These are phyloP conservation scores for Paspalum vaginatum DNA, from an alignment of 176 grass and related monocot genomes.

Conservation along the genomic window DNA sequence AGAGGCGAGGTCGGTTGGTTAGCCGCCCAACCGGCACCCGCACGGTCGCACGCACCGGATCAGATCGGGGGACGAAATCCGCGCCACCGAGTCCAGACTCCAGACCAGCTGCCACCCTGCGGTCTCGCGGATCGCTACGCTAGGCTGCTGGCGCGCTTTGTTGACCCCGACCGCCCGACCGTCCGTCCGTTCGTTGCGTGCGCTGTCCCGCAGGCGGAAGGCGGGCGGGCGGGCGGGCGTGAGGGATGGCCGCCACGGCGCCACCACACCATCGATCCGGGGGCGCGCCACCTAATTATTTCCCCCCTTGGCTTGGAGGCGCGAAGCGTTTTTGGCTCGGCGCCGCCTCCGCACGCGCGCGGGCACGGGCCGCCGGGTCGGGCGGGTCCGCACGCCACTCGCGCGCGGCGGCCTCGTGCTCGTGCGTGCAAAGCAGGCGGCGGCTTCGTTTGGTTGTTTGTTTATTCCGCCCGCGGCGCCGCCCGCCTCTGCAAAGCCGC, in stretches of 20 bases:
- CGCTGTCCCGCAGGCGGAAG: neutral
- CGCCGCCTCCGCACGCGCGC: constrained; percentile 9
- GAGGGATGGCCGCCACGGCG: too few species aligned
- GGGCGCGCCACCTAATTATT: neutral
- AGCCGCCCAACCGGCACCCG: neutral
- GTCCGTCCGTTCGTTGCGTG: constrained; percentile 1
- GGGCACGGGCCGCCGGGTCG: neutral
- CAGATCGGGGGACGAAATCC: neutral
- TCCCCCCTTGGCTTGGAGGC: constrained; percentile 6
- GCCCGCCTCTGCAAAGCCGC: constrained; percentile 40
- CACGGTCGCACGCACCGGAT: neutral
- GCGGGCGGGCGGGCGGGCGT: too few species aligned
- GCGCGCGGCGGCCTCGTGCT: constrained; percentile 3
- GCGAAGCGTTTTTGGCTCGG: neutral
- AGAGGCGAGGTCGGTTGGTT: too few species aligned
- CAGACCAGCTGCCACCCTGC: too few species aligned
- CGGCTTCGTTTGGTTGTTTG: neutral
- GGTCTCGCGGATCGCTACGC: neutral
- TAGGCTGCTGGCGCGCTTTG: constrained; percentile 19
- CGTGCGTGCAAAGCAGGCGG: neutral
- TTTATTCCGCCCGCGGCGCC: constrained; percentile 9
- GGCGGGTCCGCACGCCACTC: neutral
- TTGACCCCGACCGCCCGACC: neutral
- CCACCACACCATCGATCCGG: too few species aligned
- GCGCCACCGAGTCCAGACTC: neutral